Percentiles rank a stretch among this genome's conserved stretches.
These are phyloP conservation scores for Cucumis hystrix DNA, from an alignment of 306 rosid genomes.

Conservation along the genomic window DNA sequence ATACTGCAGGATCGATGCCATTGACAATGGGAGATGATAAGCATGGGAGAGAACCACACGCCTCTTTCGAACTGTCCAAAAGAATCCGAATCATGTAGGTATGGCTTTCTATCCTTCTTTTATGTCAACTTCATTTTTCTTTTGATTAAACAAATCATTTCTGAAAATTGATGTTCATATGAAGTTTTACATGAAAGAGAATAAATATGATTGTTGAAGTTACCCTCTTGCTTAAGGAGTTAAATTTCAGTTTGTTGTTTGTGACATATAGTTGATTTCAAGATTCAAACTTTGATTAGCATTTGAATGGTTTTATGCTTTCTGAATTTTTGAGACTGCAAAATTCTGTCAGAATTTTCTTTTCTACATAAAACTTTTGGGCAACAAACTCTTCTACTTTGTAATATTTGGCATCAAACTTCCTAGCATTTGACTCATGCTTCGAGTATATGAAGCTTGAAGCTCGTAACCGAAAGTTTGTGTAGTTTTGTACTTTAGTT, in stretches of 20 bases:
- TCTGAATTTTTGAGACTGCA: background rate
- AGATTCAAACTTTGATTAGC: background rate
- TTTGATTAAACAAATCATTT: background rate
- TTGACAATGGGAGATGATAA: constrained; percentile 1
- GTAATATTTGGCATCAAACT: background rate
- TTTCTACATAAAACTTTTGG: background rate
- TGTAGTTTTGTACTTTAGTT: background rate
- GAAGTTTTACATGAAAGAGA: background rate
- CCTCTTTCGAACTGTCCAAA: constrained; percentile 23
- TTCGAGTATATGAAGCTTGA: background rate
- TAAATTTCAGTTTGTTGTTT: background rate
- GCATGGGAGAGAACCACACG: constrained; percentile 26
- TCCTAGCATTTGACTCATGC: background rate
- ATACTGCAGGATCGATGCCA: constrained; percentile 27
- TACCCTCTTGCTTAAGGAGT: background rate
- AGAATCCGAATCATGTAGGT: constrained; percentile 41
- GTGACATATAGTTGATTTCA: background rate
- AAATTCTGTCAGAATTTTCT: background rate
- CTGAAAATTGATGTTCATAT: background rate
- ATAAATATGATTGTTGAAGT: background rate
- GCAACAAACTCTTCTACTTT: background rate
- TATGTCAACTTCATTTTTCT: constrained; percentile 37
- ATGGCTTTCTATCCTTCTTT: constrained; percentile 36
- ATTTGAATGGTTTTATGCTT: background rate
- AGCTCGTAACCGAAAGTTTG: background rate